Base-by-base conservation (phyloP, 768 basidiomycete species). In the Clathrus columnatus region DNA sequence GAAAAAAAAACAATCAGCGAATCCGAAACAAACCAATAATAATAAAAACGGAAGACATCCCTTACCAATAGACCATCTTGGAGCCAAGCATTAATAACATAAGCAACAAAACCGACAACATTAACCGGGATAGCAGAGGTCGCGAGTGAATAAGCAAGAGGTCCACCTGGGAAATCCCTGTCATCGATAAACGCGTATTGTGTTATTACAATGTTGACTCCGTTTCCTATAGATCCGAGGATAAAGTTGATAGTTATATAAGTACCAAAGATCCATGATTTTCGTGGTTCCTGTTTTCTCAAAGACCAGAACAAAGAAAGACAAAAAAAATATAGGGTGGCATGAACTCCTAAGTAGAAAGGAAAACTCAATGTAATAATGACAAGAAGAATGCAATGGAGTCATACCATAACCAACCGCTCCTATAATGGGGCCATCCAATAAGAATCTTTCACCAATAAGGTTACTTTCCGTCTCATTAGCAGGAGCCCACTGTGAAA, bases 401-500 rank as follows among this genome's bases (percentile, higher is more conserved):
- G 2, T 4, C 36, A 2, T 8, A 47, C 46, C 46, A 28, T 47
- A 47, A 2, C 4, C 46, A 47, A 28, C 26, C 2, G 5, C 46
- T 23, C 46, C 46, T 3, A 47, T 11, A 11, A 47, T 14, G 18
- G 10, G 11, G 2, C 46, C 46, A 16, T 47, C 20, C 3, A 47
- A 14, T 4, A 4, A 4, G 4, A 47, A 23, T 18, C 46, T 23
- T 11, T 47, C 46, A 14, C 2, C 46, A 23, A 23, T 47, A 4
- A 47, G 7, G 17, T 23, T 18, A 3, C 11, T 26, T 11, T 27
- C 18, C 3, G 51, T 53, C 16, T 53, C 51, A n/a, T 53, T 53
- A 16, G 51, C 51, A 5, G 51, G 51, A 5, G 51, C 32, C 20
- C 28, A 53, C 24, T 53, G 51, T 21, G 51, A 53, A 21, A 53